A percentile compares a stretch with the other conserved stretches of the same genome.
Evolutionary conservation across 2,329 filamentous ascomycete species (phyloP).

Genomic region (Rhexocercosporidium sp.): DNA sequence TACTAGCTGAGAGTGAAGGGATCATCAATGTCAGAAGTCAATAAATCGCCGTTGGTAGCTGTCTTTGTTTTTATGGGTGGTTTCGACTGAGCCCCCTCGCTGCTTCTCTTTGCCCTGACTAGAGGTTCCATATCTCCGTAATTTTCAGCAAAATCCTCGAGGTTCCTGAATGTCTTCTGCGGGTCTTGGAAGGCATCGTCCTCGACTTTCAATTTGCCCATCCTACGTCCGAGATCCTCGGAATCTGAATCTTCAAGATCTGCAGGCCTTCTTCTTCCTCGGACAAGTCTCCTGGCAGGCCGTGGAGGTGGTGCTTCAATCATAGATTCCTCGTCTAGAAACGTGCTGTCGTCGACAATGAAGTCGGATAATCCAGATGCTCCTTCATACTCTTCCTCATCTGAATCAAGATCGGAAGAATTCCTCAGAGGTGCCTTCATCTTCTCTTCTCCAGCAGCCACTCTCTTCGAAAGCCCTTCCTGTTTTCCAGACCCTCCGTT

Average conservation of each 20-base stretch:
- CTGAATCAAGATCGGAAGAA: not conserved
- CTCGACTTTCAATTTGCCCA: conserved; percentile 23
- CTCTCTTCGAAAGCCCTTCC: not conserved
- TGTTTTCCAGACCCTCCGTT: not conserved
- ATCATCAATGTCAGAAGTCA: conserved; percentile 33
- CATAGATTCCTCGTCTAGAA: conserved; percentile 32
- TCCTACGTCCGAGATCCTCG: conserved; percentile 28
- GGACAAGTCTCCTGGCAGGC: conserved; percentile 36
- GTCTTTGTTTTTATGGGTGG: not conserved
- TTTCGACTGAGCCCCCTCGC: not conserved
- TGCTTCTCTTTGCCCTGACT: not conserved
- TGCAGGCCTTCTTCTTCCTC: conserved; percentile 29
- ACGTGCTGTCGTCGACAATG: conserved; percentile 38
- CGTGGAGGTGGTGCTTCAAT: conserved; percentile 33
- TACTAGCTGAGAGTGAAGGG: conserved; percentile 35
- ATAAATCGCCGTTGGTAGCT: conserved; percentile 1
- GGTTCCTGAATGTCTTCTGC: conserved; percentile 9
- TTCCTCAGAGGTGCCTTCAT: not conserved
- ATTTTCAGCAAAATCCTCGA: conserved; percentile 15
- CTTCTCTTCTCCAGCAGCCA: not conserved
- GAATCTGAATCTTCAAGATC: conserved; percentile 17
- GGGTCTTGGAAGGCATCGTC: not conserved
- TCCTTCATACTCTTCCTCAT: not conserved
- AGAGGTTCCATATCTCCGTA: conserved; percentile 7
- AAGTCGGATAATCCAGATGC: conserved; percentile 37